Percentiles rank a stretch among this genome's conserved stretches.
Evolutionary conservation across 768 basidiomycete genomes (phyloP).

Genomic region (Pulveroboletus sp.): DNA sequence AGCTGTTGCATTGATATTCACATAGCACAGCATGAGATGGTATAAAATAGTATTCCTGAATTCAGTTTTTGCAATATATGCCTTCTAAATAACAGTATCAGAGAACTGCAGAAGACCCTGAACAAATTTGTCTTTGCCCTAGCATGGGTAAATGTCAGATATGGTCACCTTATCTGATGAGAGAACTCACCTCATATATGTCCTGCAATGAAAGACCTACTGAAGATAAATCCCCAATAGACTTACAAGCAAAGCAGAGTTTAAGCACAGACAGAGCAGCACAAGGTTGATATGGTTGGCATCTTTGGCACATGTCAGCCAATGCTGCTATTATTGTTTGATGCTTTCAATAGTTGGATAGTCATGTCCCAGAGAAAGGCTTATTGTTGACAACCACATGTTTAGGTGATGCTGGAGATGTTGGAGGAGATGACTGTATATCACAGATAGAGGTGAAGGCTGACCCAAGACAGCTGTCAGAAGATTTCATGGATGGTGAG

Average conservation of each 20-base stretch:
- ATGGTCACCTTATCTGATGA: too few species aligned
- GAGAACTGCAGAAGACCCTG: neutral
- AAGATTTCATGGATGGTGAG: too few species aligned
- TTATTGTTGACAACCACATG: too few species aligned
- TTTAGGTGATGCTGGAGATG: too few species aligned
- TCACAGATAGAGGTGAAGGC: too few species aligned
- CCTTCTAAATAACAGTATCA: neutral
- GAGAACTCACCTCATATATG: neutral
- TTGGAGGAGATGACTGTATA: too few species aligned
- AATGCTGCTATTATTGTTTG: too few species aligned
- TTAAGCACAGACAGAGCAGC: neutral
- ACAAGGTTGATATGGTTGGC: neutral
- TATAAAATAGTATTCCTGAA: neutral
- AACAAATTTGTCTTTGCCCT: too few species aligned
- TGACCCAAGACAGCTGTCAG: too few species aligned
- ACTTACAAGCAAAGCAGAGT: neutral
- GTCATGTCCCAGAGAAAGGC: too few species aligned
- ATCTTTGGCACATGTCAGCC: neutral
- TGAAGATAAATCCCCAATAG: neutral
- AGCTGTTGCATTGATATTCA: neutral
- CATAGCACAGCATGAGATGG: neutral
- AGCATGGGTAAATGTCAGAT: too few species aligned
- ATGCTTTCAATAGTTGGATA: neutral
- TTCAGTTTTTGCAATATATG: neutral
- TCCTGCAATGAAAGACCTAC: neutral